phyloP scores from a whole-genome alignment of 148 eudicot species.

The Cornus controversa region DNA sequence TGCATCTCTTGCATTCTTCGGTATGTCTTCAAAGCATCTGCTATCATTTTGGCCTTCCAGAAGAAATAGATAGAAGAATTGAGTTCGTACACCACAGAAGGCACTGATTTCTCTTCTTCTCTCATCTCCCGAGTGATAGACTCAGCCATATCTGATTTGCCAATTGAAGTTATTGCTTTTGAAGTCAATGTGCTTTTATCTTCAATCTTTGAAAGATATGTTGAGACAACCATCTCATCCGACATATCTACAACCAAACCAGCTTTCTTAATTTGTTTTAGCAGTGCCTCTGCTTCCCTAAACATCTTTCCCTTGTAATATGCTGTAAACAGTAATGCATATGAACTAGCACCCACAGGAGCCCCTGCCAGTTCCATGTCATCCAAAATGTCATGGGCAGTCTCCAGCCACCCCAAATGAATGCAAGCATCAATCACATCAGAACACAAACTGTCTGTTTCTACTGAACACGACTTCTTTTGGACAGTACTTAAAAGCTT shows the following conservation, averaged over 20 bases:
- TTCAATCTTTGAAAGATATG: conserved; percentile 22
- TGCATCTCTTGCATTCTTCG: conserved; percentile 55
- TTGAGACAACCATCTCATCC: conserved; percentile 20
- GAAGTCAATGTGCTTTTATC: conserved; percentile 11
- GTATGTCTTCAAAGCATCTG: conserved; percentile 69
- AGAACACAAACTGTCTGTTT: conserved; percentile 37
- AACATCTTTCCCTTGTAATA: conserved; percentile 53
- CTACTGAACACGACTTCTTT: conserved; percentile 23
- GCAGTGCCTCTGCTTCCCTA: conserved; percentile 63
- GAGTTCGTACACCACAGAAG: conserved; percentile 41
- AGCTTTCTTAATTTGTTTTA: conserved; percentile 50
- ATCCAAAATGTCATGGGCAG: conserved; percentile 89
- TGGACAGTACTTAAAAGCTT: conserved; percentile 54
- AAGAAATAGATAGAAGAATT: conserved; percentile 85
- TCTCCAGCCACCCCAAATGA: conserved; percentile 76
- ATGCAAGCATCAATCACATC: conserved; percentile 73
- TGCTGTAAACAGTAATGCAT: conserved; percentile 55
- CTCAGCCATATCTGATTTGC: conserved; percentile 40
- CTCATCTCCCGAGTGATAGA: conserved; percentile 42
- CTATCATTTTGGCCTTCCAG: conserved; percentile 81
- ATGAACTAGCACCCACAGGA: conserved; percentile 30
- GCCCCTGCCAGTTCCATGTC: conserved; percentile 57
- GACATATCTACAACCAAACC: conserved; percentile 33
- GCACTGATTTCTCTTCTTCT: conserved; percentile 24
- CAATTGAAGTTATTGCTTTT: conserved; percentile 14